A percentile compares a stretch with the other conserved stretches of the same genome.
Conservation (phyloP, 352 stramenopile genomes). For the Phytophthora meadii region DNA sequence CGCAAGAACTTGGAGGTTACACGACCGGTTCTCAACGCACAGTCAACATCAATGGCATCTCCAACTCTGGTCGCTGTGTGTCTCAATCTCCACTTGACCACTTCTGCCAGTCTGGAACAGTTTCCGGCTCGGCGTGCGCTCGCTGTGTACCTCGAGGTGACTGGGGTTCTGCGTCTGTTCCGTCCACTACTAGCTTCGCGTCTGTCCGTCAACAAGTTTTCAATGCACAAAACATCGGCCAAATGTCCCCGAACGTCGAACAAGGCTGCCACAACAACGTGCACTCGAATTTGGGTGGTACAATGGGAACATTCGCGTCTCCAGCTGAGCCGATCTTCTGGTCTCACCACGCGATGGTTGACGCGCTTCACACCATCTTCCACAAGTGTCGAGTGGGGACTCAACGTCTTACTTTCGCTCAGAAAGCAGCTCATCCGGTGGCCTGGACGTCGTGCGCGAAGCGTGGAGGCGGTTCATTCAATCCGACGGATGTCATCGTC, state of each 20-base stretch:
- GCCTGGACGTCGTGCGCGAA: conserved; percentile 57
- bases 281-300: conserved; percentile 51
- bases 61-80: conserved; percentile 50
- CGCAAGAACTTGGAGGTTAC: conserved; percentile 49
- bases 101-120: conserved; percentile 55
- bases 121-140: conserved; percentile 33
- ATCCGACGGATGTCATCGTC: conserved; percentile 44
- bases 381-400: conserved; percentile 72
- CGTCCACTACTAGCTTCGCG: conserved; percentile 45
- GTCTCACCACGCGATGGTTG: conserved; percentile 73
- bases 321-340: conserved; percentile 77
- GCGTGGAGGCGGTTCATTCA: conserved; percentile 44
- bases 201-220: conserved; percentile 63
- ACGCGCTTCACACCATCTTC: conserved; percentile 74
- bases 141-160: conserved; percentile 58
- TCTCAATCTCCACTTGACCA: conserved; percentile 45
- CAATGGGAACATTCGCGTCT: conserved; percentile 60
- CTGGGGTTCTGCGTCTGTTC: conserved; percentile 43
- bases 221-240: conserved; percentile 51
- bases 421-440: conserved; percentile 57
- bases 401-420: conserved; percentile 42
- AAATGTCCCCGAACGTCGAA: conserved; percentile 59
- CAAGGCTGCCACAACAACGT: conserved; percentile 66
- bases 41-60: conserved; percentile 56
- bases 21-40: conserved; percentile 19